phyloP scores from a whole-genome alignment of 2,329 filamentous ascomycete genomes.

The Aspergillus pseudoterreus region DNA sequence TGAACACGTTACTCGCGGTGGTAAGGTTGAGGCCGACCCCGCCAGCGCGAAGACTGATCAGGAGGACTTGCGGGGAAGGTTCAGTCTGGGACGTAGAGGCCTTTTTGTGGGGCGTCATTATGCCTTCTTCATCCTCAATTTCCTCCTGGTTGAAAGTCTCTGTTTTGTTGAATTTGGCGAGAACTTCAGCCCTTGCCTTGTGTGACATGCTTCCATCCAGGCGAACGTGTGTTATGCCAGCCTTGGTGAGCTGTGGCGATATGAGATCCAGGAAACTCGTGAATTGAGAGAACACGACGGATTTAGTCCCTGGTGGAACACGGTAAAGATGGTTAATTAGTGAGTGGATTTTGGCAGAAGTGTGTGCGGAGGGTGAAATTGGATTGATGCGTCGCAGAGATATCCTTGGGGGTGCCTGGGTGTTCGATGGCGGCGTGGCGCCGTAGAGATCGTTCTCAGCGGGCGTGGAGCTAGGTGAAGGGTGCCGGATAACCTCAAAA shows the following conservation, averaged over 20 bases:
- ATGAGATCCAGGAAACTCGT: constrained; percentile 94
- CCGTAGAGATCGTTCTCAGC: constrained; percentile 42
- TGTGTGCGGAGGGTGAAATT: constrained; percentile 55
- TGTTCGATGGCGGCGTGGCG: constrained; percentile 34
- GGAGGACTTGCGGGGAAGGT: constrained; percentile 53
- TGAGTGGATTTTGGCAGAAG: constrained; percentile 80
- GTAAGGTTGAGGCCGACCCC: constrained; percentile 94
- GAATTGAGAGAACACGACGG: constrained; percentile 95
- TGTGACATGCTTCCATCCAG: constrained; percentile 90
- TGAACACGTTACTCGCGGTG: constrained; percentile 81
- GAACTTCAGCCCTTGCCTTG: constrained; percentile 73
- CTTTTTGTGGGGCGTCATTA: neutral
- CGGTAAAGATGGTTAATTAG: constrained; percentile 71
- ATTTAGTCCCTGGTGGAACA: constrained; percentile 71
- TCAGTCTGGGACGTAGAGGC: neutral
- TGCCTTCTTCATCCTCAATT: constrained; percentile 29
- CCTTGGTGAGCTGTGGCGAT: constrained; percentile 69
- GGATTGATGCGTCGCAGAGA: constrained; percentile 59
- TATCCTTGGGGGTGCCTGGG: constrained; percentile 47
- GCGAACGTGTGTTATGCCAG: constrained; percentile 75
- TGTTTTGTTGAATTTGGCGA: constrained; percentile 64
- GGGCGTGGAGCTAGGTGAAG: constrained; percentile 41
- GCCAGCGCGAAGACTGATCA: constrained; percentile 82
- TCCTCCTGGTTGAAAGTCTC: constrained; percentile 34
- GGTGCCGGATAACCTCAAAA: constrained; percentile 84